Base-by-base conservation (phyloP, 2,329 filamentous ascomycete genomes). In the Ambrosiella xylebori region DNA sequence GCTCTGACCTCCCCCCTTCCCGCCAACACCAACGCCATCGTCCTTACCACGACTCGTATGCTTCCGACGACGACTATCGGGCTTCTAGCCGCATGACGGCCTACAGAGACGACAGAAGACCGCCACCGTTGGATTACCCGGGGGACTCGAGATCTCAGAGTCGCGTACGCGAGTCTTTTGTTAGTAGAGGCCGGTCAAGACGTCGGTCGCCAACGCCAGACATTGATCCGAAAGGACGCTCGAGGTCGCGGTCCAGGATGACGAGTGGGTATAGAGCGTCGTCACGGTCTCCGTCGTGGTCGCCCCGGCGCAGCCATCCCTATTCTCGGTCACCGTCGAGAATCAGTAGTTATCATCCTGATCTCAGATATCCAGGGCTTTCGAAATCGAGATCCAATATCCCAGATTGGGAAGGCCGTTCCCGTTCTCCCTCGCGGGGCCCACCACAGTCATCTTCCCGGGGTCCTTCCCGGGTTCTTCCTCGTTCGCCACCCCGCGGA, bases 51-150 rank as follows among this genome's bases (percentile, higher is more conserved):
- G 11, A 35, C 6, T 8, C 41, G 8, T 39, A 54, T 40, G 54
- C 56, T 19, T 45, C 52, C n/a, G 51, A 44, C 37, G 59, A 51
- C 8, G 51, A 49, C 49, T 17, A 35, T 51, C 47, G 56, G n/a
- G 27, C 35, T 38, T 27, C 9, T 6, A 49, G 36, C 15, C 51
- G 17, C n/a, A 39, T 36, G 41, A 54, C 36, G 7, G 19, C 36
- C 35, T 44, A 47, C 41, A 41, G 39, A 47, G 35, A 55, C 27
- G 55, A 51, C 45, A 47, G 35, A 55, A 27, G 55, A 51, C 45
- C 44, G 44, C 11, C 17, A 12, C n/a, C 41, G 15, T 17, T 6
- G 36, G 3, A 38, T 11, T 3, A 17, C 54, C 8, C 19, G 40
- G 17, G 45, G 45, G 15, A n/a, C 45, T 19, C 38, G 15, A 35